Conservation (phyloP, 257 asterid genomes). For the Nicotiana paniculata region DNA sequence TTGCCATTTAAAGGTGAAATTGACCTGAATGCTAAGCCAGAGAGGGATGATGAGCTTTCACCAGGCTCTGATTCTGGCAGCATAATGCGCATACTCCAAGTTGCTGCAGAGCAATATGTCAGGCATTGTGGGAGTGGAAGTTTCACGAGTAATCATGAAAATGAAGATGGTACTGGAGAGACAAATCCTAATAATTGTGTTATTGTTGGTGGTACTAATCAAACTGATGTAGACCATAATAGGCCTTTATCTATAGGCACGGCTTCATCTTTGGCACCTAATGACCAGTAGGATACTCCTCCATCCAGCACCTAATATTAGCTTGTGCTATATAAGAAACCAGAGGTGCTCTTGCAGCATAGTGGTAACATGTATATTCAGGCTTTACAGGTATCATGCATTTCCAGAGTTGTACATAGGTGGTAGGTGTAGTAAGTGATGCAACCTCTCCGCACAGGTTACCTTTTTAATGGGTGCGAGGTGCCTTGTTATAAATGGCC, state of each 20-base stretch:
- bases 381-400: constrained; percentile 28
- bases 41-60: constrained; percentile 60
- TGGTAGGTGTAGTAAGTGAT: not conserved
- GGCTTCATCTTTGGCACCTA: constrained; percentile 7
- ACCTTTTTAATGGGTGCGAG: not conserved
- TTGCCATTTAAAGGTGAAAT: constrained; percentile 61
- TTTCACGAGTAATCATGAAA: constrained; percentile 19
- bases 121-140: constrained; percentile 30
- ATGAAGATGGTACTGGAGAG: constrained; percentile 26
- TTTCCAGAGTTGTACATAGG: constrained; percentile 25
- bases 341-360: not conserved
- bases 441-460: not conserved
- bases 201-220: not conserved
- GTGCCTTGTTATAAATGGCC: not conserved
- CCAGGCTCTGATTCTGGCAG: constrained; percentile 36
- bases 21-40: constrained; percentile 89
- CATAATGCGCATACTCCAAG: constrained; percentile 11
- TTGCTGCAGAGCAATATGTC: constrained; percentile 22
- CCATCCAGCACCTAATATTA: not conserved
- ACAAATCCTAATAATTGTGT: constrained; percentile 8
- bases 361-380: not conserved
- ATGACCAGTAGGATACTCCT: not conserved
- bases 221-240: not conserved
- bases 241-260: constrained; percentile 6
- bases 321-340: not conserved